phyloP scores from a whole-genome alignment of 2,329 filamentous ascomycete species.

The Xylaria sp. region DNA sequence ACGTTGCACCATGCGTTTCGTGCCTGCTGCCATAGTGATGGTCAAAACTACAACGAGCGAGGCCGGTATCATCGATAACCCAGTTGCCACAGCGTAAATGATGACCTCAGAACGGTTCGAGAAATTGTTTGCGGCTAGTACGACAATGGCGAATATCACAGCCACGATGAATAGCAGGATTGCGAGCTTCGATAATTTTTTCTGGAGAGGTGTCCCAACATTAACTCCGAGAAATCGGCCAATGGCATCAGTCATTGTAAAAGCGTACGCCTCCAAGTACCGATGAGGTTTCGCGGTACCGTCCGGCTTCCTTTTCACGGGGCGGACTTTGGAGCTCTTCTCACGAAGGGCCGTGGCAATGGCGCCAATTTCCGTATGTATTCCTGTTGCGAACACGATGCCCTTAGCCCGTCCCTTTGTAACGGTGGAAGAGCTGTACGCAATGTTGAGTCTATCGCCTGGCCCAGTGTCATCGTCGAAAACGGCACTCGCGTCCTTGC shows the following conservation, averaged over 20 bases:
- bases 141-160: slow-evolving; percentile 74
- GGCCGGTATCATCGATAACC: slow-evolving; percentile 69
- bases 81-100: slow-evolving; percentile 69
- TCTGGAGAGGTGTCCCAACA: slow-evolving; percentile 75
- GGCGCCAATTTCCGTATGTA: slow-evolving; percentile 70
- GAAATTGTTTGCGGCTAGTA: slow-evolving; percentile 71
- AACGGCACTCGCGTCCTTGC: slow-evolving; percentile 60
- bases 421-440: slow-evolving; percentile 70
- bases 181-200: slow-evolving; percentile 74
- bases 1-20: slow-evolving; percentile 66
- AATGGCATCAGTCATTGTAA: slow-evolving; percentile 66
- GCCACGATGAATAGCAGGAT: slow-evolving; percentile 73
- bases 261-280: slow-evolving; percentile 57
- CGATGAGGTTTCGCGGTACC: slow-evolving; percentile 64
- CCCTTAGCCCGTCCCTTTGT: slow-evolving; percentile 70
- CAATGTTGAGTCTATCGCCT: slow-evolving; percentile 71
- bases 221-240: slow-evolving; percentile 74
- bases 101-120: slow-evolving; percentile 67
- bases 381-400: slow-evolving; percentile 68
- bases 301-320: slow-evolving; percentile 62
- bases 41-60: slow-evolving; percentile 73
- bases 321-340: slow-evolving; percentile 62
- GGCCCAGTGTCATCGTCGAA: slow-evolving; percentile 65
- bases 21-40: slow-evolving; percentile 71
- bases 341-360: slow-evolving; percentile 70